These are phyloP conservation scores for Tillandsia fasciculata DNA, from an alignment of 176 grass and related monocot species.

Conservation along the genomic window DNA sequence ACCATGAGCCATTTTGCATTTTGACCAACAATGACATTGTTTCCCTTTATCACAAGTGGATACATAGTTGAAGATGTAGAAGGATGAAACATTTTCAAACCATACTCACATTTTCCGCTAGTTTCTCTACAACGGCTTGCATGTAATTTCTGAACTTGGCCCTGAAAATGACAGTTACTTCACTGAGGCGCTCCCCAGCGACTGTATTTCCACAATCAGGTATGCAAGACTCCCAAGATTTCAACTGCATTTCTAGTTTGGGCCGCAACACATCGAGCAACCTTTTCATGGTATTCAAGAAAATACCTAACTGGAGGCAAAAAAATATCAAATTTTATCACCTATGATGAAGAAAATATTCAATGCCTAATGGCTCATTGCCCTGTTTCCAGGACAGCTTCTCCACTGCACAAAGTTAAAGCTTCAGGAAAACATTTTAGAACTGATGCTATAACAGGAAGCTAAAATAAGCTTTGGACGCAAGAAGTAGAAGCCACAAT, in stretches of 20 bases:
- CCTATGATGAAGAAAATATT: not conserved
- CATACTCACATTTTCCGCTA: slow-evolving; percentile 75
- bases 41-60: not conserved
- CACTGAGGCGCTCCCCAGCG: slow-evolving; percentile 76
- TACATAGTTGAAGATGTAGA: not conserved
- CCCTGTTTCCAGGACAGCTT: no score
- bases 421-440: no score
- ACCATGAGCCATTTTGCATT: not conserved
- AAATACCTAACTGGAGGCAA: slow-evolving; percentile 67
- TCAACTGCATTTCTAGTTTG: slow-evolving; percentile 69
- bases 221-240: slow-evolving; percentile 94
- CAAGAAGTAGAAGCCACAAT: no score
- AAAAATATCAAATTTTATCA: not conserved
- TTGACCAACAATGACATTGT: not conserved
- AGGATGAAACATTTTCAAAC: not conserved
- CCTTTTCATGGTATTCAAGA: slow-evolving; percentile 98
- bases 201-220: slow-evolving; percentile 52
- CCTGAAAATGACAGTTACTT: slow-evolving; percentile 75
- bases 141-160: slow-evolving; percentile 94
- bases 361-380: not conserved
- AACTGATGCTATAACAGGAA: no score
- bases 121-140: slow-evolving; percentile 94
- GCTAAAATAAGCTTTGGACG: no score
- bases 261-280: slow-evolving; percentile 79
- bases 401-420: no score